phyloP scores from a whole-genome alignment of 129 eudicot species.

The Helianthus tuberosus region DNA sequence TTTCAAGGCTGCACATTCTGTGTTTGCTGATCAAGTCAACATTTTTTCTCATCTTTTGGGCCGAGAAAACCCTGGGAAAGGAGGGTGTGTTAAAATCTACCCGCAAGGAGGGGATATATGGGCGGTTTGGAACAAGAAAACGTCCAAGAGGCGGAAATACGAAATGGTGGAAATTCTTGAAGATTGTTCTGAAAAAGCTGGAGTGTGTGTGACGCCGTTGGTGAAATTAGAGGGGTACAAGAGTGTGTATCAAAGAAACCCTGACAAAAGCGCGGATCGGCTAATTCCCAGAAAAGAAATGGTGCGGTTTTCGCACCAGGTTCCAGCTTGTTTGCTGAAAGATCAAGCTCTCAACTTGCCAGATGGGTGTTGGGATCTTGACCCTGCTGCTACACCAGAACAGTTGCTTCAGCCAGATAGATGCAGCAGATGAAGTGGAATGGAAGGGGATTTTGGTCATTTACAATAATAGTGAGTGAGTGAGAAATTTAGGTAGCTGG shows the following conservation, averaged over 20 bases:
- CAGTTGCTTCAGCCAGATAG: conserved; percentile 60
- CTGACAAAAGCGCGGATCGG: conserved; percentile 48
- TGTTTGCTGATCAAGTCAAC: conserved; percentile 80
- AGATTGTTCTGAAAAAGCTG: conserved; percentile 79
- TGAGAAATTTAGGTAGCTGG: neutral
- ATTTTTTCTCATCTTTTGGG: conserved; percentile 86
- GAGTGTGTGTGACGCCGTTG: conserved; percentile 69
- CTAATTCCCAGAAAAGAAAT: conserved; percentile 87
- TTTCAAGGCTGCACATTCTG: conserved; percentile 70
- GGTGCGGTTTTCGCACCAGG: conserved; percentile 93
- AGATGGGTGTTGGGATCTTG: conserved; percentile 93
- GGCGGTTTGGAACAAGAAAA: conserved; percentile 85
- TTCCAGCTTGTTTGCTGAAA: conserved; percentile 75
- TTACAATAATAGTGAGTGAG: conserved; percentile 3
- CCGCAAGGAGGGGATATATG: conserved; percentile 88
- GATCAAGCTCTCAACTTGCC: conserved; percentile 66
- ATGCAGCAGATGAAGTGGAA: conserved; percentile 29
- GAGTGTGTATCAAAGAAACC: conserved; percentile 75
- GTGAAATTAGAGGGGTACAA: conserved; percentile 74
- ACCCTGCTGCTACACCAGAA: conserved; percentile 45
- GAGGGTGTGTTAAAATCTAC: conserved; percentile 74
- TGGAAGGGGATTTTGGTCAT: conserved; percentile 21
- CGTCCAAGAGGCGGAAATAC: conserved; percentile 67
- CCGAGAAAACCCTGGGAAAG: conserved; percentile 81
- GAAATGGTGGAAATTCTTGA: conserved; percentile 96